These are phyloP conservation scores for Pichia cactophila DNA, from an alignment of 1,139 yeast genomes.

Conservation along the genomic window DNA sequence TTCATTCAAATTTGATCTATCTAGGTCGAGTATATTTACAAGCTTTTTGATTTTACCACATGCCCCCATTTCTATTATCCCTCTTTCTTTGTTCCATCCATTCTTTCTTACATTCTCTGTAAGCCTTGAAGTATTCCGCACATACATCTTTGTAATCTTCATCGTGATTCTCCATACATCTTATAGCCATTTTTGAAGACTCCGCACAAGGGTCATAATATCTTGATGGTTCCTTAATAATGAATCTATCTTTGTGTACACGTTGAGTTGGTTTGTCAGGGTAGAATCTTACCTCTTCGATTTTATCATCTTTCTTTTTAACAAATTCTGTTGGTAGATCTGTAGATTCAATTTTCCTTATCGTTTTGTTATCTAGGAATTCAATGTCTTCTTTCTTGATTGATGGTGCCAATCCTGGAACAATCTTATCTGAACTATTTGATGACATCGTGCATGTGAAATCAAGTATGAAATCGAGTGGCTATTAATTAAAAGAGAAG, in stretches of 20 bases:
- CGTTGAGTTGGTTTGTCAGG: constrained; percentile 75
- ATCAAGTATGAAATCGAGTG: no score
- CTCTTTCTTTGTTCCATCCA: constrained; percentile 39
- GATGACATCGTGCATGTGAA: background rate
- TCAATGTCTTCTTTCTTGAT: constrained; percentile 12
- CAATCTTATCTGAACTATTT: background rate
- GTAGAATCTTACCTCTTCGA: constrained; percentile 57
- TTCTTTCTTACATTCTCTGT: constrained; percentile 82
- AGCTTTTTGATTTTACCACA: constrained; percentile 20
- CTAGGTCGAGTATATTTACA: background rate
- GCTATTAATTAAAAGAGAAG: background rate
- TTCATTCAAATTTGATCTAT: background rate
- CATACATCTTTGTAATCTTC: constrained; percentile 55
- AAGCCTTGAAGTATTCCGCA: constrained; percentile 83
- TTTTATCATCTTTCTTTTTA: constrained; percentile 39
- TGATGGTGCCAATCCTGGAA: constrained; percentile 7
- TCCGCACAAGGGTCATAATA: constrained; percentile 92
- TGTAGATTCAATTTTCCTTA: constrained; percentile 18
- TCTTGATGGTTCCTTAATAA: constrained; percentile 67
- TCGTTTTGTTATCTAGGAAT: constrained; percentile 37
- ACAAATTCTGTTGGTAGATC: constrained; percentile 29
- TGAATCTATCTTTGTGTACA: constrained; percentile 53
- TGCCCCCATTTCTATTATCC: constrained; percentile 24
- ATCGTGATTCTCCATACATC: constrained; percentile 75
- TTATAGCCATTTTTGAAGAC: constrained; percentile 77